Conservation (phyloP, 495 filamentous ascomycete genomes). For the Letharia lupina region DNA sequence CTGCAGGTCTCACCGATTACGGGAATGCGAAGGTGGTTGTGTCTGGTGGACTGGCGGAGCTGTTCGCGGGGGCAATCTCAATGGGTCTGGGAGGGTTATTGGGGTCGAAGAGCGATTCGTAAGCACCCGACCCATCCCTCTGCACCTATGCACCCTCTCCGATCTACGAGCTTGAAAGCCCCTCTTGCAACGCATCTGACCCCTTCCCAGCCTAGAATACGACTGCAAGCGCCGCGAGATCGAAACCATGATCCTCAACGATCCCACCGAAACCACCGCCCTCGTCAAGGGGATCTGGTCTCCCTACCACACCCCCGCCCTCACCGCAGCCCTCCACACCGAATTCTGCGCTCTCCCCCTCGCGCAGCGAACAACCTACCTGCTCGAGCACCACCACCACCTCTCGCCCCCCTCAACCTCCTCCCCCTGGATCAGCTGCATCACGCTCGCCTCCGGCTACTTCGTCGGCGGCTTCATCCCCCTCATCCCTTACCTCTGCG, state of each 20-base stretch:
- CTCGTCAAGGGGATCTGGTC: conserved; percentile 45
- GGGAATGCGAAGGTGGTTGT: conserved; percentile 48
- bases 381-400: conserved; percentile 35
- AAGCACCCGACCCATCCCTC: conserved; percentile 10
- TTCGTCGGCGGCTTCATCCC: conserved; percentile 66
- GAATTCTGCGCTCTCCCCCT: conserved; percentile 32
- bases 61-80: conserved; percentile 51
- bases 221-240: conserved; percentile 41
- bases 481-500: conserved; percentile 69
- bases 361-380: conserved; percentile 39
- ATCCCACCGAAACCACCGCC: conserved; percentile 29
- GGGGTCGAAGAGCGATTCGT: conserved; percentile 63
- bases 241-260: conserved; percentile 20
- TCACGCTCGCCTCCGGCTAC: conserved; percentile 61
- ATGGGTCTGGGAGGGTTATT: conserved; percentile 56
- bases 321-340: conserved; percentile 28
- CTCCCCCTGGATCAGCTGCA: conserved; percentile 50
- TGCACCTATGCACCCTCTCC: neutral
- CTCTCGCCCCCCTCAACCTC: conserved; percentile 43
- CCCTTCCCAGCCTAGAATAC: conserved; percentile 39
- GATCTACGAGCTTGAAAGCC: neutral
- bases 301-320: conserved; percentile 42
- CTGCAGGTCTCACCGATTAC: conserved; percentile 45
- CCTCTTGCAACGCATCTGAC: neutral
- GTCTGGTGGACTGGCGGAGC: conserved; percentile 50